These are phyloP conservation scores for Gyromitra esculenta DNA, from an alignment of 2,329 filamentous ascomycete genomes.

Conservation along the genomic window DNA sequence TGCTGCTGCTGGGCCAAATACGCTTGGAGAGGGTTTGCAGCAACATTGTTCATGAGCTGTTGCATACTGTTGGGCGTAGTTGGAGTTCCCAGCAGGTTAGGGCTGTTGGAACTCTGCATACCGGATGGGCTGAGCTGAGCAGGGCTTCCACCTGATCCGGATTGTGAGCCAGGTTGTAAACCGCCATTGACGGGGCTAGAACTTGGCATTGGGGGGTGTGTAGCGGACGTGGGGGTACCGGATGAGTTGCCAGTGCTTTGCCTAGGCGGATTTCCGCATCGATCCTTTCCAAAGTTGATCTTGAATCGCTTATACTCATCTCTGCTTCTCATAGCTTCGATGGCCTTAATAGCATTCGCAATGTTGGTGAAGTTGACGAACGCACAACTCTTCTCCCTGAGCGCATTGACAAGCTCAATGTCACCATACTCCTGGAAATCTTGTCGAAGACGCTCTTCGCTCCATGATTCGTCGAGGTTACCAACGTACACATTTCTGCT, in stretches of 20 bases:
- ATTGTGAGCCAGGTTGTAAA: conserved; percentile 61
- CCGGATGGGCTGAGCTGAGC: conserved; percentile 54
- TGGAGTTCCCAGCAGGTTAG: conserved; percentile 54
- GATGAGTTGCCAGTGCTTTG: conserved; percentile 64
- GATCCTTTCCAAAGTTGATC: conserved; percentile 99
- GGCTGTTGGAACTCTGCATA: conserved; percentile 55
- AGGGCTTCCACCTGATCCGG: conserved; percentile 53
- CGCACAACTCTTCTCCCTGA: conserved; percentile 98
- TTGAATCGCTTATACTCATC: conserved; percentile 99
- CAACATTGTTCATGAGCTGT: conserved; percentile 55
- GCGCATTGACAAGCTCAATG: conserved; percentile 94
- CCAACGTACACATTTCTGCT: conserved; percentile 99
- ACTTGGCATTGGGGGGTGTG: conserved; percentile 57
- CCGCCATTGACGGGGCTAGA: conserved; percentile 55
- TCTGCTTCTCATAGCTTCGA: conserved; percentile 91
- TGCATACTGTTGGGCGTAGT: conserved; percentile 57
- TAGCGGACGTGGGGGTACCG: conserved; percentile 59
- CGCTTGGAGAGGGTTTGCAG: conserved; percentile 57
- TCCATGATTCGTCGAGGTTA: conserved; percentile 97
- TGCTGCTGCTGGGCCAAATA: conserved; percentile 73
- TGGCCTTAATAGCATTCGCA: conserved; percentile 98
- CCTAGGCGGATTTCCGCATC: conserved; percentile 93
- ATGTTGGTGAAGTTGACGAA: conserved; percentile 99
- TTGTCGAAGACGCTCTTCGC: conserved; percentile 91
- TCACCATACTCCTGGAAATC: conserved; percentile 98